Evolutionary conservation across 495 filamentous ascomycete genomes (phyloP), one percentile per base, ranked within the genome.

Genomic region (Lichenothelia convexa): DNA sequence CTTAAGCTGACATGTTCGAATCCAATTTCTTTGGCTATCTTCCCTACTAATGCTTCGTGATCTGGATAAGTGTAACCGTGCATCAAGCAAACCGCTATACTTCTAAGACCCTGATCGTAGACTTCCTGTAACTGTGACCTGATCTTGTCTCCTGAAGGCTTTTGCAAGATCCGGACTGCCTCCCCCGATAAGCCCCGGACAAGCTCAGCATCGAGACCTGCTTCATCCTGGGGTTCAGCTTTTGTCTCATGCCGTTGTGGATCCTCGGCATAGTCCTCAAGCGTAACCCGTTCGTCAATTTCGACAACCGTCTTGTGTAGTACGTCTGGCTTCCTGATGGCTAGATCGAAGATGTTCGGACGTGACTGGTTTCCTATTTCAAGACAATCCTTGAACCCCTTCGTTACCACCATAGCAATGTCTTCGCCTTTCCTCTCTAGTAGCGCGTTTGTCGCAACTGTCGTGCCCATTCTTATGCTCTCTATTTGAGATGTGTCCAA

Each of bases 401-500:
- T 79, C 1, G 91, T 94, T 7, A 91, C 84, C 16, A 95, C 68
- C 46, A 97, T 66, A 2, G 77, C 89, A 41, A 91, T 92, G 46
- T 73, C 73, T 56, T 93, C 89, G 4, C 89, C 89, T 57, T 95
- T 97, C 39, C 89, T 60, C 57, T 97, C 91, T 1, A 97, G 63
- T 38, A 97, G 57, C n/a, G 60, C 60, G 37, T 63, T 63, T 5
- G 60, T 63, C 1, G 60, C 60, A 1, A 63, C 60, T 9, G 60
- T 63, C 3, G 60, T 63, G 18, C 60, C 60, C 60, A 63, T 63
- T n/a, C 60, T 48, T 42, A 63, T 63, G 34, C 49, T 55, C 44
- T 62, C 75, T 46, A 97, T 94, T 47, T 70, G 58, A 24, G 76
- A 71, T 2, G 87, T 91, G 54, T 93, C 83, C 20, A 95, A 55